These are phyloP conservation scores for Pyricularia sp. DNA, from an alignment of 2,329 filamentous ascomycete species.

Conservation along the genomic window DNA sequence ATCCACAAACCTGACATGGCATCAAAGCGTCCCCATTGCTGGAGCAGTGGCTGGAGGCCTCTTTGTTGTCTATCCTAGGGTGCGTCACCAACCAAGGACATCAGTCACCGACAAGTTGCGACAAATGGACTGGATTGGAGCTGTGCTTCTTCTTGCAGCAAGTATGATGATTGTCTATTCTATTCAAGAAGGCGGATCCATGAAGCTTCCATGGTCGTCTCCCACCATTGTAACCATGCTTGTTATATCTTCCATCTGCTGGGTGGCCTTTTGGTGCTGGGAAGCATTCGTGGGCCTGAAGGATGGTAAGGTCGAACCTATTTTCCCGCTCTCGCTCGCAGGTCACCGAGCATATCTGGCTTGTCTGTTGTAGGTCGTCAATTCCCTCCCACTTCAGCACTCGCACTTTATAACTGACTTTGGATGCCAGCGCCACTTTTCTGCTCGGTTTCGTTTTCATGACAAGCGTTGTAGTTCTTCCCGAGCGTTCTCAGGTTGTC, in stretches of 20 bases:
- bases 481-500: conserved; percentile 51
- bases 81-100: neutral
- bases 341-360: conserved; percentile 39
- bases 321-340: conserved; percentile 43
- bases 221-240: conserved; percentile 40
- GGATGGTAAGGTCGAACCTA: conserved; percentile 35
- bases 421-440: conserved; percentile 37
- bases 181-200: conserved; percentile 46
- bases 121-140: conserved; percentile 11
- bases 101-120: conserved; percentile 5
- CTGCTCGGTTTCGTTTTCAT: conserved; percentile 50
- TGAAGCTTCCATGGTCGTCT: conserved; percentile 41
- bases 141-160: conserved; percentile 35
- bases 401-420: neutral
- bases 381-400: neutral
- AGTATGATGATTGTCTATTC: conserved; percentile 46
- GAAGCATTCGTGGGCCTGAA: conserved; percentile 33
- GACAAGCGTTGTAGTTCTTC: conserved; percentile 46
- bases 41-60: conserved; percentile 35
- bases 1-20: neutral
- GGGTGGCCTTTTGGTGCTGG: conserved; percentile 40
- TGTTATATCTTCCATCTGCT: conserved; percentile 35
- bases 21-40: conserved; percentile 38
- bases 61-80: conserved; percentile 21
- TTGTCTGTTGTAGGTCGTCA: conserved; percentile 31